These are phyloP conservation scores for Hypoxylon sp. DNA, from an alignment of 2,329 filamentous ascomycete species.

Conservation along the genomic window DNA sequence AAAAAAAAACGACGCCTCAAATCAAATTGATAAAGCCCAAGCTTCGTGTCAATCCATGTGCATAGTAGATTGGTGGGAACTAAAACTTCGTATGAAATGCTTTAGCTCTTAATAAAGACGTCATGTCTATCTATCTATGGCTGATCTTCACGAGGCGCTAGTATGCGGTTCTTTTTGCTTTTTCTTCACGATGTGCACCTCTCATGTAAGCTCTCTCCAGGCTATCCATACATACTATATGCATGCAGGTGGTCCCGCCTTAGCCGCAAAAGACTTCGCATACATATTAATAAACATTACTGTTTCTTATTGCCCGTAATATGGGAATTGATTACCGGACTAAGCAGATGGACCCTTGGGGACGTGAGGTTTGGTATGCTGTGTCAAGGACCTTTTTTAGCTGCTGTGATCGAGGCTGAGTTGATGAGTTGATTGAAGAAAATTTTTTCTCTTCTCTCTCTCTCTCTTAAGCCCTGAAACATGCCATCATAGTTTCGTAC, in stretches of 20 bases:
- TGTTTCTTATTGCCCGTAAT: slow-evolving; percentile 29
- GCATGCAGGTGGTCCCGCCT: too few species aligned
- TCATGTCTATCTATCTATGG: slow-evolving; percentile 27
- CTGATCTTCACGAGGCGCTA: slow-evolving; percentile 14
- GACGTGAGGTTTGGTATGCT: slow-evolving; percentile 18
- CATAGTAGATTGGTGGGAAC: slow-evolving; percentile 19
- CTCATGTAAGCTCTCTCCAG: too few species aligned
- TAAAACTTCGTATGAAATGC: slow-evolving; percentile 10
- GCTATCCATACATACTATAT: too few species aligned
- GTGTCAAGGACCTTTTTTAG: slow-evolving; percentile 15
- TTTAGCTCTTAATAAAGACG: slow-evolving; percentile 17
- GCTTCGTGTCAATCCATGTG: slow-evolving; percentile 4
- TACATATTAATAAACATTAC: slow-evolving; percentile 18
- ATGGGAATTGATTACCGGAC: slow-evolving; percentile 25
- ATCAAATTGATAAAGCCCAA: slow-evolving; percentile 23
- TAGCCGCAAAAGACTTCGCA: slow-evolving; percentile 23
- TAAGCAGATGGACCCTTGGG: too few species aligned
- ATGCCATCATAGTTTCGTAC: slow-evolving; percentile 34
- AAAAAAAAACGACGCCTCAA: slow-evolving; percentile 36
- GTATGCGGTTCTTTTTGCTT: too few species aligned
- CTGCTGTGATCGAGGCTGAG: slow-evolving; percentile 32
- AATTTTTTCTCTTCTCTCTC: slow-evolving; percentile 26
- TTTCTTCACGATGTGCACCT: too few species aligned
- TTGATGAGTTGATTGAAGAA: too few species aligned
- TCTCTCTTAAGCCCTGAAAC: slow-evolving; percentile 38